Base-by-base conservation (phyloP, 2,329 filamentous ascomycete genomes). In the Scytalidium lignicola region DNA sequence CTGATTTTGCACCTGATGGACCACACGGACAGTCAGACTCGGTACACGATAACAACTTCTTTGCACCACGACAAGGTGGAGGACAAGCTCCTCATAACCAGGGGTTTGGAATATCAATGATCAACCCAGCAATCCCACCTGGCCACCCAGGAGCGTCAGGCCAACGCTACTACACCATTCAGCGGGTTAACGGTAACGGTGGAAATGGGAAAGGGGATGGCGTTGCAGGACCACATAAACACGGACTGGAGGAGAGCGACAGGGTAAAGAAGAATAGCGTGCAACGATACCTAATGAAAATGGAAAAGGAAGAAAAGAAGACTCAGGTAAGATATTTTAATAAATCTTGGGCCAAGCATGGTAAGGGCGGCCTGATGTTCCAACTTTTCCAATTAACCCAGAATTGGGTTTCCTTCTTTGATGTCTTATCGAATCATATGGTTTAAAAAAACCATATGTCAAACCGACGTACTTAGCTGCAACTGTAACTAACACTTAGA, bases 261-360 rank as follows among this genome's bases (percentile, higher is more conserved):
- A 79, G 83, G 53, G 85, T 91, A 29, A 91, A 91, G 71, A 90
- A 88, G 71, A 90, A 87, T 54, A 90, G 82, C 55, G 83, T 90
- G 5, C 76, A 86, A 63, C 73, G 88, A 56, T 79, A 76, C 65
- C 60, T 86, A 48, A 69, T 83, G 43, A 82, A 83, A 62, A 76
- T 78, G 57, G 80, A 83, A 46, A 86, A 82, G 64, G 82, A 84
- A 39, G 74, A 74, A 46, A 88, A 80, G 66, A 86, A 81, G 60
- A 67, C 66, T 28, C 65, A 72, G 68, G 77, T 80, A 66, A 67
- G 75, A 46, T 13, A 18, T 15, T 48, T 20, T 42, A 23, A n/a
- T 26, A 10, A 26, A n/a, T n/a, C n/a, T n/a, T n/a, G n/a, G n/a
- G n/a, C n/a, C n/a, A n/a, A n/a, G n/a, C n/a, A n/a, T n/a, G n/a